Conservation (phyloP, 345 rosid species). For the Pugionium cornutum region DNA sequence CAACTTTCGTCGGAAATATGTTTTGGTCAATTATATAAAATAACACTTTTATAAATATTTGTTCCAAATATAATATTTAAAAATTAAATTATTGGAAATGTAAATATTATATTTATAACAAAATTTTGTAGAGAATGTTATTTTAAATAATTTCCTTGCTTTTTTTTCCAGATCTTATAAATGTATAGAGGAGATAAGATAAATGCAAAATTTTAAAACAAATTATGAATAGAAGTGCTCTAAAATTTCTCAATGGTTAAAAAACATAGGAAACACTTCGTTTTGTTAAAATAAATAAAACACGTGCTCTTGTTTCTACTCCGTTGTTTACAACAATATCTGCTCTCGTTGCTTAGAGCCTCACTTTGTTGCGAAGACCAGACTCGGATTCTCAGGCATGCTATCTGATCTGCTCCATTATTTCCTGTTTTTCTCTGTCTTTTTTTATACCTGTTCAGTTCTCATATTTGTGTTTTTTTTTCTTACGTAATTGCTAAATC, state of each 20-base stretch:
- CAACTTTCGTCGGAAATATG: too few species aligned
- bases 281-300: neutral
- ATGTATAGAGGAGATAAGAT: neutral
- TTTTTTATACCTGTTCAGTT: neutral
- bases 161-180: neutral
- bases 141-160: too few species aligned
- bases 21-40: too few species aligned
- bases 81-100: too few species aligned
- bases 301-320: neutral
- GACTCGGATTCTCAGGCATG: constrained; percentile 27
- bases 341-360: neutral
- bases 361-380: constrained; percentile 27
- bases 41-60: too few species aligned
- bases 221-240: too few species aligned
- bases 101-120: too few species aligned
- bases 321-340: constrained; percentile 20
- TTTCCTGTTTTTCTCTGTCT: neutral
- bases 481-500: constrained; percentile 23
- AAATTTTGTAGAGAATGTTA: too few species aligned
- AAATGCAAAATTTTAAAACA: neutral
- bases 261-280: constrained; percentile 21
- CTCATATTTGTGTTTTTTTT: neutral
- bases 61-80: too few species aligned
- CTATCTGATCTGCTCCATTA: constrained; percentile 28
- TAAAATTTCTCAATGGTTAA: too few species aligned